phyloP scores from a whole-genome alignment of 139 green algal species.

The Klebsormidium nitens region DNA sequence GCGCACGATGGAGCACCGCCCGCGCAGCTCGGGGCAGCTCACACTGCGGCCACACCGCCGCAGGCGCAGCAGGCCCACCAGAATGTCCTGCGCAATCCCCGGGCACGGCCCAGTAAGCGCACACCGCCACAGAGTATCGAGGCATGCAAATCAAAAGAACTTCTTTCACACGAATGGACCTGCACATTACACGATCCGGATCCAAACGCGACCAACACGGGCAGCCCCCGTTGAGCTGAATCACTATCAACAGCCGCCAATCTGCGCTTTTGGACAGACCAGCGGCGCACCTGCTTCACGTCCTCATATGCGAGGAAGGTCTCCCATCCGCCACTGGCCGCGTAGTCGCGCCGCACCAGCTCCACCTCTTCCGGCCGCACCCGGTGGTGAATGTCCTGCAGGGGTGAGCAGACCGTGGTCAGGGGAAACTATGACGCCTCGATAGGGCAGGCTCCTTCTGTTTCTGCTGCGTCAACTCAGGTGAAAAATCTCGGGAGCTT shows the following conservation, averaged over 20 bases:
- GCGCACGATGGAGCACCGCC: conserved; percentile 78
- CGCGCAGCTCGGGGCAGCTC: conserved; percentile 60
- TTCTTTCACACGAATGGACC: too few relatives aligned
- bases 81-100: conserved; percentile 64
- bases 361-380: conserved; percentile 81
- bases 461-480: too few relatives aligned
- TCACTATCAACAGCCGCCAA: not conserved
- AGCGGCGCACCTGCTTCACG: conserved; percentile 51
- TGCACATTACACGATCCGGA: not conserved
- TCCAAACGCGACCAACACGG: not conserved
- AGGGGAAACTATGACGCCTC: too few relatives aligned
- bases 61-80: conserved; percentile 85
- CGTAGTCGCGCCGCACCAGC: conserved; percentile 90
- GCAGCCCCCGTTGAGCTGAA: not conserved
- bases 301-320: conserved; percentile 96
- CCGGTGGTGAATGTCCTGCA: conserved; percentile 85
- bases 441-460: too few relatives aligned
- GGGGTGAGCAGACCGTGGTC: not conserved
- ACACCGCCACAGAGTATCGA: too few relatives aligned
- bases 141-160: too few relatives aligned
- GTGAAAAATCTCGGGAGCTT: too few relatives aligned
- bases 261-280: not conserved
- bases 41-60: conserved; percentile 25
- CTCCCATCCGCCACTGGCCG: conserved; percentile 92
- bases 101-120: not conserved